Base-by-base conservation (phyloP, 2,329 filamentous ascomycete genomes). In the Xylaria sp. region DNA sequence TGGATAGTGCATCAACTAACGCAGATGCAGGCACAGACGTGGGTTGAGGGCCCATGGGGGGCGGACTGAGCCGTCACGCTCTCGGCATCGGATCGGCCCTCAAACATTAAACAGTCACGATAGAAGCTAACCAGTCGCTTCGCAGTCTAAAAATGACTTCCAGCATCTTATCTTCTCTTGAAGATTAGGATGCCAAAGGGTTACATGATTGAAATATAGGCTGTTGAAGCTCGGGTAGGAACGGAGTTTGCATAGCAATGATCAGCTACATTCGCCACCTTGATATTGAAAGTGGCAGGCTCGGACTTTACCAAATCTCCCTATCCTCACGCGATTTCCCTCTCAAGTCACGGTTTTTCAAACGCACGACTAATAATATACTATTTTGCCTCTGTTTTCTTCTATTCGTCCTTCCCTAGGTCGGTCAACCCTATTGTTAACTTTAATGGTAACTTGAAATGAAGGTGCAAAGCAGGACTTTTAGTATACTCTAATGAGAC, bases 261-360 rank as follows among this genome's bases (percentile, higher is more conserved):
- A 47, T 47, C 42, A 47, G 42, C 42, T 47, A 47, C 17, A 7
- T n/a, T 47, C 7, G 42, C 42, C 42, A 8, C 42, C 17, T n/a
- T 47, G 42, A 47, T 47, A 47, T 47, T 47, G 42, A 19, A 47
- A 47, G 42, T 47, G 42, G 42, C 42, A 17, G 42, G 17, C 42
- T 47, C 34, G 34, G 34, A 36, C 34, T 36, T 36, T 47, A 19
- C 2, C 17, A n/a, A 47, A 47, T 47, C 42, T 47, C 42, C 42
- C 42, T 47, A 47, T 47, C n/a, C 17, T 47, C 42, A 47, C 42
- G 42, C 42, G 14, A 47, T 47, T 8, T n/a, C n/a, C 42, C n/a
- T 47, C 17, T 3, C n/a, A 47, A 5, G 17, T 17, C 14, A 17
- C 42, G n/a, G 42, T 19, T 19, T 19, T 47, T 4, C 42, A 47